phyloP scores from a whole-genome alignment of 495 filamentous ascomycete species.

The Oidiodendron maius region DNA sequence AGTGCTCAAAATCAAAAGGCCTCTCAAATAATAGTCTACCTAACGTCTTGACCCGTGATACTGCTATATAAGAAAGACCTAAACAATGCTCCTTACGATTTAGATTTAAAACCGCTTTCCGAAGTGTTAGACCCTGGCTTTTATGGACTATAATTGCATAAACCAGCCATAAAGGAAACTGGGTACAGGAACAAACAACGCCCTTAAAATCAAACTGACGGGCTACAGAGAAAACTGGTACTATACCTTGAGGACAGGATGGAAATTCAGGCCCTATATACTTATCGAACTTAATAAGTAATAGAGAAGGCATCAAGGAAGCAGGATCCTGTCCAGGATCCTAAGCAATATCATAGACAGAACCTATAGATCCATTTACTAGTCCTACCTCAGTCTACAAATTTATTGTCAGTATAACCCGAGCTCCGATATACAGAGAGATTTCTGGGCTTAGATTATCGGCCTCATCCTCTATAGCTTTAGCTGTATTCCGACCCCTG shows the following conservation, averaged over 20 bases:
- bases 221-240: constrained; percentile 4
- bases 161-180: constrained; percentile 9
- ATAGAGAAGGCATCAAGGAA: background rate
- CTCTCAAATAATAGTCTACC: constrained; percentile 13
- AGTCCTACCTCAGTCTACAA: background rate
- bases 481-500: background rate
- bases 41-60: constrained; percentile 12
- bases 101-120: constrained; percentile 9
- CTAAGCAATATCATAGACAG: constrained; percentile 1
- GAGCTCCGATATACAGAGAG: constrained; percentile 2
- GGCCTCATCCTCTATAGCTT: constrained; percentile 3
- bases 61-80: constrained; percentile 13
- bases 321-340: constrained; percentile 2
- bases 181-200: constrained; percentile 4
- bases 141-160: constrained; percentile 17
- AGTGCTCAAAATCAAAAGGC: constrained; percentile 13
- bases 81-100: constrained; percentile 5
- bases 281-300: constrained; percentile 5
- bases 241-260: background rate
- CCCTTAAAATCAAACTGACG: constrained; percentile 9
- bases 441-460: constrained; percentile 2
- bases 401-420: constrained; percentile 2
- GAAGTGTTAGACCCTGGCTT: constrained; percentile 12
- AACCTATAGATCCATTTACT: constrained; percentile 4
- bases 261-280: constrained; percentile 7